Conservation (phyloP, 176 grass and related monocot species). For the Urochloa ruziziensis region DNA sequence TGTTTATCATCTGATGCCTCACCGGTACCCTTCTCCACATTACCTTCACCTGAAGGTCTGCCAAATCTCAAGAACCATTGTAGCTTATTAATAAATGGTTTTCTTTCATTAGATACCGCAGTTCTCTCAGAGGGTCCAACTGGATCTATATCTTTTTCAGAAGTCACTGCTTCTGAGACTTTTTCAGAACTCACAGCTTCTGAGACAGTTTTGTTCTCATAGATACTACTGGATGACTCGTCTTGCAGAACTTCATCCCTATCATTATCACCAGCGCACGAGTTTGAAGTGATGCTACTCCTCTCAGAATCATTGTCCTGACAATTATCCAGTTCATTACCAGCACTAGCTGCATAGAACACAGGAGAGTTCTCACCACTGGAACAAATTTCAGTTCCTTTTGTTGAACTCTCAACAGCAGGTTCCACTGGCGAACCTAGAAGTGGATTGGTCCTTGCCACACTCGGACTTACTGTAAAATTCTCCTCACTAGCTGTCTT, state of each 20-base stretch:
- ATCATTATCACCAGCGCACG: conserved; percentile 52
- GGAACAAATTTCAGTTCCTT: conserved; percentile 42
- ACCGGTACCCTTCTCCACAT: conserved; percentile 33
- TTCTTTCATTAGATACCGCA: conserved; percentile 53
- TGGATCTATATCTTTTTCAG: conserved; percentile 20
- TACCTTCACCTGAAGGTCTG: conserved; percentile 53
- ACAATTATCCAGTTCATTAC: conserved; percentile 44
- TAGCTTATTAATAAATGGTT: conserved; percentile 66
- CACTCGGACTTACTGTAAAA: conserved; percentile 3
- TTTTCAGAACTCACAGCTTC: conserved; percentile 10
- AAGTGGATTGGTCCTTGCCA: neutral
- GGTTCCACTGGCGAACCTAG: conserved; percentile 2
- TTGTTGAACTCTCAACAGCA: neutral
- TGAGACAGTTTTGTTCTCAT: conserved; percentile 19
- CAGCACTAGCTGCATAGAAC: conserved; percentile 42
- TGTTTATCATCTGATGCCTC: conserved; percentile 33
- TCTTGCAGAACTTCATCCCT: conserved; percentile 44
- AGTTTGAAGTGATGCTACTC: conserved; percentile 73
- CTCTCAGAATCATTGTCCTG: conserved; percentile 68
- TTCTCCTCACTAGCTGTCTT: conserved; percentile 23
- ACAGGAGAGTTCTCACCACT: conserved; percentile 60
- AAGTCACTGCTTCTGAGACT: conserved; percentile 9
- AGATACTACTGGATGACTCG: conserved; percentile 33
- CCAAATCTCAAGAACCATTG: conserved; percentile 76
- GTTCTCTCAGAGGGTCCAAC: conserved; percentile 28